Evolutionary conservation across 768 basidiomycete species (phyloP), one percentile per base, ranked within the genome.

Genomic region (Botryobasidium botryosum): DNA sequence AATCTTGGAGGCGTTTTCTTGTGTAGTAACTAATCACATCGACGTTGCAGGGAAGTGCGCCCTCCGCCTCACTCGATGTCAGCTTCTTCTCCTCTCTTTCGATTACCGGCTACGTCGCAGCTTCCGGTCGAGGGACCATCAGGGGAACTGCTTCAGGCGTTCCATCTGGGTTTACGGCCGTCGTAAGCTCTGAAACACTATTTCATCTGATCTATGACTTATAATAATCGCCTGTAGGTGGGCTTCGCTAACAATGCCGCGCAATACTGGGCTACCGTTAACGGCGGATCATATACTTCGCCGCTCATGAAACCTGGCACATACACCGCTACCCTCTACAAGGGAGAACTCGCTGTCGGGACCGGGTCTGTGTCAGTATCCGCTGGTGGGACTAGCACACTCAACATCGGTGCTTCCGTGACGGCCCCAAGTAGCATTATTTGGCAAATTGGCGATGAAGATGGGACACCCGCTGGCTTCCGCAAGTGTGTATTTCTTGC

Each of bases 301-400:
- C 64, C 63, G 6, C 50, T 59, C 53, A 66, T 70, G 63, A 70
- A 69, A 18, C 67, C 68, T 10, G 68, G 69, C 5, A 68, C 66
- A 28, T 71, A 70, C 50, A 64, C 64, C 8, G 63, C 59, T 10
- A 67, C 66, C 7, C 17, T 70, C 18, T 69, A 59, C 52, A 62
- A 70, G 53, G 65, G 64, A 33, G 67, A 71, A 52, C 56, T 69
- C 7, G 66, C 64, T 49, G 64, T 63, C 21, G 67, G 62, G n/a
- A 61, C 63, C 7, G 63, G 62, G 23, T 60, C 54, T 37, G 68
- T 70, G 32, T 59, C 58, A 18, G 67, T 70, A 31, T 58, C 49
- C 17, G 63, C 65, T 25, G 69, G 69, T 21, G 40, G 51, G 21
- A 68, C 66, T 5, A 56, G 62, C 10, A 55, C 60, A 0, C 46